A percentile compares a stretch with the other conserved stretches of the same genome.
These are phyloP conservation scores for Yarrowia osloensis DNA, from an alignment of 805 yeast genomes.

Conservation along the genomic window DNA sequence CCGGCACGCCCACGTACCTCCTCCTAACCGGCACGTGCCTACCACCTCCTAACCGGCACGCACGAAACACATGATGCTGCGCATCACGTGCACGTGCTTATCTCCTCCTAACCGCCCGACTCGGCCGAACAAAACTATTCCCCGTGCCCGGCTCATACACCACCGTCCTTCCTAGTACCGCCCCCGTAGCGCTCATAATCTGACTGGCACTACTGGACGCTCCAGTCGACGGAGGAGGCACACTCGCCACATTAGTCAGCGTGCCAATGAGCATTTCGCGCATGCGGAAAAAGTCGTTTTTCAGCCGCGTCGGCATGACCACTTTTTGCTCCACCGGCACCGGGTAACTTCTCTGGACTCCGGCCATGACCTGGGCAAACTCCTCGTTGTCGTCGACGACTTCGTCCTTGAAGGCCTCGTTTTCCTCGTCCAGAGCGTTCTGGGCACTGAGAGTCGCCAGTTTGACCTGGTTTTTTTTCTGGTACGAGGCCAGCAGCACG, in stretches of 20 bases:
- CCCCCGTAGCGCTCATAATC: constrained; percentile 42
- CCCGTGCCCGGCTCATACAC: constrained; percentile 40
- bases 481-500: constrained; percentile 79
- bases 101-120: constrained; percentile 34
- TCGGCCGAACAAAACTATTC: constrained; percentile 40
- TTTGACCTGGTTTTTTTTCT: constrained; percentile 83
- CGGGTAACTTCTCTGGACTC: constrained; percentile 76
- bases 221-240: not conserved
- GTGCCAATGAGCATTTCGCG: constrained; percentile 94
- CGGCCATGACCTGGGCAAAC: constrained; percentile 82
- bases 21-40: not conserved
- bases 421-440: constrained; percentile 42
- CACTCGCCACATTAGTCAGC: constrained; percentile 39
- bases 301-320: constrained; percentile 65
- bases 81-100: not conserved
- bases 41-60: not conserved
- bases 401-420: constrained; percentile 39
- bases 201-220: constrained; percentile 32
- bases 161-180: constrained; percentile 42
- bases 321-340: constrained; percentile 80
- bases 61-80: not conserved
- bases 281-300: constrained; percentile 78
- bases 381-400: constrained; percentile 80
- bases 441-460: constrained; percentile 54
- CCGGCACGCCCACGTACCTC: too few relatives aligned